These are phyloP conservation scores for Claviceps purpurea DNA, from an alignment of 2,329 filamentous ascomycete species.

Conservation along the genomic window DNA sequence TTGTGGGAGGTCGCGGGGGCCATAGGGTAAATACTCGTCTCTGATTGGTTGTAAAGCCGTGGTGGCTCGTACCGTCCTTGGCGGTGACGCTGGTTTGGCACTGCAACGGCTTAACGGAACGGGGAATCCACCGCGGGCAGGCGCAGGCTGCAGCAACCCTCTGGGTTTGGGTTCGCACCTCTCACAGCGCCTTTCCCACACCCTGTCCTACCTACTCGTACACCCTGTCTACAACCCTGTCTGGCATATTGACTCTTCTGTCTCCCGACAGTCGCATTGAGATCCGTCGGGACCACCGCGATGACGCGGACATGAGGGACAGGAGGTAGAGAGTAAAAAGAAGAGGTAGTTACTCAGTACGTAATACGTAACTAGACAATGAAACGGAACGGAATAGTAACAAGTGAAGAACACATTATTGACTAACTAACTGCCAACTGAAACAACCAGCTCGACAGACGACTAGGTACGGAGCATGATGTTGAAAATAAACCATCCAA, in stretches of 20 bases:
- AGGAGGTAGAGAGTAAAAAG: not conserved
- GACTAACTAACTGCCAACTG: too few relatives aligned
- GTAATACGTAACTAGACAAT: too few relatives aligned
- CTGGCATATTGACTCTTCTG: not conserved
- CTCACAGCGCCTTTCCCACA: too few relatives aligned
- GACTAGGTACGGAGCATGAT: too few relatives aligned
- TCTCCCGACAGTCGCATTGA: not conserved
- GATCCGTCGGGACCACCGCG: not conserved
- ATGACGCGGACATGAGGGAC: not conserved
- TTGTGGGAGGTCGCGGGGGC: slow-evolving; percentile 2
- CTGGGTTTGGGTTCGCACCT: not conserved
- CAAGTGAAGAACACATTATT: too few relatives aligned
- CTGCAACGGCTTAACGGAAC: slow-evolving; percentile 1
- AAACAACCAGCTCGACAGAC: too few relatives aligned
- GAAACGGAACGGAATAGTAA: too few relatives aligned
- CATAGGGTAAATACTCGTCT: not conserved
- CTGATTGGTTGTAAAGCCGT: not conserved
- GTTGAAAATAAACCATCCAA: too few relatives aligned
- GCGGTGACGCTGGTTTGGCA: not conserved
- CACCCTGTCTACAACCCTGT: not conserved
- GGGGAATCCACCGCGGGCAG: slow-evolving; percentile 1
- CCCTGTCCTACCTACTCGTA: not conserved
- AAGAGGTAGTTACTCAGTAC: too few relatives aligned
- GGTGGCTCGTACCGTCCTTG: not conserved
- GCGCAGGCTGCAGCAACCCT: not conserved